phyloP scores from a whole-genome alignment of 2,329 filamentous ascomycete genomes.

The Aspergillus tubingensis region DNA sequence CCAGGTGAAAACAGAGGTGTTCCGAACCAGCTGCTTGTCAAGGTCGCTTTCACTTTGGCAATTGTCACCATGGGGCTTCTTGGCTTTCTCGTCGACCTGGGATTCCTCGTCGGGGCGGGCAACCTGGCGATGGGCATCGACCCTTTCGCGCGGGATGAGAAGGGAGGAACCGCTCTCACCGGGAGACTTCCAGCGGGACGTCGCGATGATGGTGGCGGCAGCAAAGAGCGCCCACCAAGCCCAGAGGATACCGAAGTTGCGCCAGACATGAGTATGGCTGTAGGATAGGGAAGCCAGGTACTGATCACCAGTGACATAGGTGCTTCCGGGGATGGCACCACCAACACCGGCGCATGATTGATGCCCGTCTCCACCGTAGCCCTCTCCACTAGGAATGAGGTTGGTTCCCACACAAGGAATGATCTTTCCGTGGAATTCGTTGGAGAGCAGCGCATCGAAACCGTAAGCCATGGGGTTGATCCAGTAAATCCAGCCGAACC shows the following conservation, averaged over 20 bases:
- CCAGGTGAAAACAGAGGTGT: conserved; percentile 73
- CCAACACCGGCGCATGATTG: conserved; percentile 54
- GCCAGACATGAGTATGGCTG: conserved; percentile 55
- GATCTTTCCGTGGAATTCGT: conserved; percentile 38
- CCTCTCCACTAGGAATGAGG: conserved; percentile 37
- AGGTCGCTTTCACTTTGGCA: conserved; percentile 24
- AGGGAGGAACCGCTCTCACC: conserved; percentile 57
- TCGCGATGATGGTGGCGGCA: conserved; percentile 59
- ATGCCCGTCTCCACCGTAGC: conserved; percentile 28
- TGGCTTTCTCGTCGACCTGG: conserved; percentile 29
- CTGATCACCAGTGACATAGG: conserved; percentile 57
- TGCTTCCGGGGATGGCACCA: conserved; percentile 55
- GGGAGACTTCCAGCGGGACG: conserved; percentile 57
- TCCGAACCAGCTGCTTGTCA: conserved; percentile 56
- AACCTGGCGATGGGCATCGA: conserved; percentile 39
- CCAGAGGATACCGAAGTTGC: conserved; percentile 64
- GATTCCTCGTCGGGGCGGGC: conserved; percentile 54
- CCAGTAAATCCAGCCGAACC: conserved; percentile 53
- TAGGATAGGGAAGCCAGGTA: conserved; percentile 61
- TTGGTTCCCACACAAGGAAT: conserved; percentile 41
- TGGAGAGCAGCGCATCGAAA: conserved; percentile 41
- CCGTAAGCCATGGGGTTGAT: conserved; percentile 43
- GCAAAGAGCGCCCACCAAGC: conserved; percentile 65
- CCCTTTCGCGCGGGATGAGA: conserved; percentile 63
- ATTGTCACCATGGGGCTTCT: conserved; percentile 22